These are phyloP conservation scores for Tylopilus sp. DNA, from an alignment of 768 basidiomycete species.

Conservation along the genomic window DNA sequence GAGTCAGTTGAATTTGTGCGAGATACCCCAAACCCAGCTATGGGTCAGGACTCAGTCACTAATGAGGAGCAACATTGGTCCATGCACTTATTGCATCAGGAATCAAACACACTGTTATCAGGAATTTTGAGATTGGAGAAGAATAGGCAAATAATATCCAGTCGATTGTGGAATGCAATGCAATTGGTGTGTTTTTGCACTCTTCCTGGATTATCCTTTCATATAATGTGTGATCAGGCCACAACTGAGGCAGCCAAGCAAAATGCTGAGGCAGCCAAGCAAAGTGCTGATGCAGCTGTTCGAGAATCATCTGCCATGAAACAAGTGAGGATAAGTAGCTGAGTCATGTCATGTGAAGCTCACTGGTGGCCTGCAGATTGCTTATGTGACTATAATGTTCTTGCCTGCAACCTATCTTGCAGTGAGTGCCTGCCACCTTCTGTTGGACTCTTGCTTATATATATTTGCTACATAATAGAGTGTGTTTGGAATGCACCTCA, in stretches of 20 bases:
- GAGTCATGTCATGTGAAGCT: background rate
- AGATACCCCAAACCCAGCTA: conserved; percentile 47
- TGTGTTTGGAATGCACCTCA: conserved; percentile 29
- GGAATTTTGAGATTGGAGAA: conserved; percentile 39
- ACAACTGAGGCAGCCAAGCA: conserved; percentile 48
- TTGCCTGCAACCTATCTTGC: conserved; percentile 49
- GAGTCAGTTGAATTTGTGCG: conserved; percentile 49
- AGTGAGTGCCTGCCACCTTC: conserved; percentile 11
- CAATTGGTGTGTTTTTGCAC: conserved; percentile 21
- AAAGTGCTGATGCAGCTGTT: conserved; percentile 44
- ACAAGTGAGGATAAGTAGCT: conserved; percentile 14
- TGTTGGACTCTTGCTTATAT: no score
- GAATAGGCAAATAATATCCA: conserved; percentile 25
- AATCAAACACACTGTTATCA: conserved; percentile 33
- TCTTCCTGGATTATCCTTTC: no score
- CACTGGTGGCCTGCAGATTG: conserved; percentile 34
- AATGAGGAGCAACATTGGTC: conserved; percentile 3
- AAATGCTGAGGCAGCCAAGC: conserved; percentile 41
- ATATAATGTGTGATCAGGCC: no score
- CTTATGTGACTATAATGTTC: conserved; percentile 60
- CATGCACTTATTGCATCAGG: conserved; percentile 10
- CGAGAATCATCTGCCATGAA: conserved; percentile 41
- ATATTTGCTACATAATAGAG: no score
- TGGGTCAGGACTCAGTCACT: conserved; percentile 33
- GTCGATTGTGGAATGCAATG: conserved; percentile 32